These are phyloP conservation scores for Fomitopsis schrenkii DNA, from an alignment of 1,284 basidiomycete genomes.

Conservation along the genomic window DNA sequence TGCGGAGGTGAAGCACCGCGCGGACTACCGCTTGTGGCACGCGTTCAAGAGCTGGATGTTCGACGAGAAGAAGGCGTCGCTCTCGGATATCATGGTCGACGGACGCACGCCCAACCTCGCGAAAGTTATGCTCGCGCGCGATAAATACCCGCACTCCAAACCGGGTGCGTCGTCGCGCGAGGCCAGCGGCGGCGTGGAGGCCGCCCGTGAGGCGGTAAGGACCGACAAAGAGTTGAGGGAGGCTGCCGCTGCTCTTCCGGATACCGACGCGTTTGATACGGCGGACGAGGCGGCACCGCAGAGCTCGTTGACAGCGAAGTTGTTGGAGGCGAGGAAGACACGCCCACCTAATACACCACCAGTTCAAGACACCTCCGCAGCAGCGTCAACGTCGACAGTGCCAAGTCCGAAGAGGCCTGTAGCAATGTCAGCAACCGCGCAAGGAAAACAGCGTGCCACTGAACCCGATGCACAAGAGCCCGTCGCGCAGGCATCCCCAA, in stretches of 20 bases:
- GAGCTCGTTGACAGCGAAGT: not conserved
- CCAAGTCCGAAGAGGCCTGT: not conserved
- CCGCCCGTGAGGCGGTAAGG: not conserved
- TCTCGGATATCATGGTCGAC: not conserved
- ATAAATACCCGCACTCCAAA: not conserved
- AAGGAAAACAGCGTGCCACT: not conserved
- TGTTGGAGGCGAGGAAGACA: not conserved
- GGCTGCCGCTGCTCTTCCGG: not conserved
- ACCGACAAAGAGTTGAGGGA: not conserved
- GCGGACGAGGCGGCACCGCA: not conserved
- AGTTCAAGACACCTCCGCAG: not conserved
- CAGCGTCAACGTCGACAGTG: not conserved
- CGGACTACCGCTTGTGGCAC: slow-evolving; percentile 14
- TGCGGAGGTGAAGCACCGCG: slow-evolving; percentile 13
- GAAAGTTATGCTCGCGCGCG: slow-evolving; percentile 1
- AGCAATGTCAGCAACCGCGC: not conserved
- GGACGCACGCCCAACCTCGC: slow-evolving; percentile 1
- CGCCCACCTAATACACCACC: not conserved
- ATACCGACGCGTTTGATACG: not conserved
- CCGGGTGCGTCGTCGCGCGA: not conserved
- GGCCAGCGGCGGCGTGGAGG: not conserved
- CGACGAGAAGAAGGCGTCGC: slow-evolving; percentile 5
- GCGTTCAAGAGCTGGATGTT: slow-evolving; percentile 18
- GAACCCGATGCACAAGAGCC: not conserved
- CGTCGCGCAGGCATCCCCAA: not conserved